Conservation (phyloP, 2,329 filamentous ascomycete species). For the Penicillium fuscoglaucum region DNA sequence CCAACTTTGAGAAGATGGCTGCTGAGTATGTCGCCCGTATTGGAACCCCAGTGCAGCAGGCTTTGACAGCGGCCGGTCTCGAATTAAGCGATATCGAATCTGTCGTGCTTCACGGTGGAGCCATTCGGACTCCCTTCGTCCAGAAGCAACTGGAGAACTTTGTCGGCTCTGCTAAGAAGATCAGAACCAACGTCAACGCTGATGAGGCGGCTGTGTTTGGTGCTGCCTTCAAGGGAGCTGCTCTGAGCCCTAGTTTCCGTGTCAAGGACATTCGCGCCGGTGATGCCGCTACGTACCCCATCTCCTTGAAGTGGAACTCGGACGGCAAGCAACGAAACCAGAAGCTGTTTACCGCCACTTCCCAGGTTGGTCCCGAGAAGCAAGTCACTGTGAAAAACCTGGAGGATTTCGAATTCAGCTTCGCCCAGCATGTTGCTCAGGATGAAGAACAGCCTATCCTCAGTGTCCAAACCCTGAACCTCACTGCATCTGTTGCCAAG, state of each 20-base stretch:
- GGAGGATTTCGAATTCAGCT: slow-evolving; percentile 75
- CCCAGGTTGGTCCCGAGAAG: slow-evolving; percentile 75
- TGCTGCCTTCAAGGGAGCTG: slow-evolving; percentile 88
- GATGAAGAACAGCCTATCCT: slow-evolving; percentile 57
- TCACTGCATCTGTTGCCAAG: slow-evolving; percentile 77
- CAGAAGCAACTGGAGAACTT: slow-evolving; percentile 82
- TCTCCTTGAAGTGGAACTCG: slow-evolving; percentile 72
- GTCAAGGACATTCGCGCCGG: slow-evolving; percentile 91
- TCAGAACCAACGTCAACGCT: slow-evolving; percentile 92
- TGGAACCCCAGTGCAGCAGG: slow-evolving; percentile 66
- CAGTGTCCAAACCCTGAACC: slow-evolving; percentile 73
- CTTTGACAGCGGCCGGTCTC: slow-evolving; percentile 71
- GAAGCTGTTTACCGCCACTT: slow-evolving; percentile 77
- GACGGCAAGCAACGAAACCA: slow-evolving; percentile 73
- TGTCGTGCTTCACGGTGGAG: slow-evolving; percentile 89
- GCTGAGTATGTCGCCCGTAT: slow-evolving; percentile 68
- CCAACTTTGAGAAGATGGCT: slow-evolving; percentile 78
- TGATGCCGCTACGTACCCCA: slow-evolving; percentile 74
- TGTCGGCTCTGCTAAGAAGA: slow-evolving; percentile 70
- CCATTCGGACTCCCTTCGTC: slow-evolving; percentile 87
- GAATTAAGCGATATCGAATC: slow-evolving; percentile 77
- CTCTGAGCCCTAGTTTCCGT: slow-evolving; percentile 90
- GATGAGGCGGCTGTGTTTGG: slow-evolving; percentile 97
- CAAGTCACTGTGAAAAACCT: slow-evolving; percentile 80
- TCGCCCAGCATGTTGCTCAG: slow-evolving; percentile 67